These are phyloP conservation scores for Phytophthora uliginosa DNA, from an alignment of 352 stramenopile genomes.

Conservation along the genomic window DNA sequence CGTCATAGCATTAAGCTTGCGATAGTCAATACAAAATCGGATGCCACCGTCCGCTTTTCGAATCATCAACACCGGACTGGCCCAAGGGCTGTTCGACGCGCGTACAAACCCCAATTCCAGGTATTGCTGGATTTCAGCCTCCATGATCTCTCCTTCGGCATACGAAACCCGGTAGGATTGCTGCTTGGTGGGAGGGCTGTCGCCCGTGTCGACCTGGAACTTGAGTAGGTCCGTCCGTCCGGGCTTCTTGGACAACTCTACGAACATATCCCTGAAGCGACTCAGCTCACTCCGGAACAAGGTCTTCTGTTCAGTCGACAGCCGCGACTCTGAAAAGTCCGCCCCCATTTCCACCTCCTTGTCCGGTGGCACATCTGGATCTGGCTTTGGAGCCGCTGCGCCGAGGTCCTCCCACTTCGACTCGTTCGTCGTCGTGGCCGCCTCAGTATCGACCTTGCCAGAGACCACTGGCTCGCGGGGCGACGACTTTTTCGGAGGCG, in stretches of 20 bases:
- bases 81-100: slow-evolving; percentile 1
- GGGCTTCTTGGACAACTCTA: not conserved
- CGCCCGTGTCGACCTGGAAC: slow-evolving; percentile 14
- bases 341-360: not conserved
- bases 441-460: too few species aligned
- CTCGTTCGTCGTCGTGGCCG: too few species aligned
- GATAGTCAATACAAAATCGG: slow-evolving; percentile 22
- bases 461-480: too few species aligned
- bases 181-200: slow-evolving; percentile 6
- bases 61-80: slow-evolving; percentile 3
- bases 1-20: slow-evolving; percentile 4
- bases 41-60: not conserved
- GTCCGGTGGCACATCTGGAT: too few species aligned
- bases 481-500: too few species aligned
- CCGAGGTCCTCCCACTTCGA: too few species aligned
- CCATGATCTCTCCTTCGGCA: slow-evolving; percentile 14
- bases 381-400: too few species aligned
- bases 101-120: slow-evolving; percentile 1
- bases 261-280: not conserved
- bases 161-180: slow-evolving; percentile 15
- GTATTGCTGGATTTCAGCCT: slow-evolving; percentile 12
- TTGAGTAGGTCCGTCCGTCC: slow-evolving; percentile 5
- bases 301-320: not conserved
- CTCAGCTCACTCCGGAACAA: not conserved
- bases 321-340: not conserved